A percentile compares a stretch with the other conserved stretches of the same genome.
Conservation (phyloP, 2,329 filamentous ascomycete genomes). For the Penicillium sumatraense region DNA sequence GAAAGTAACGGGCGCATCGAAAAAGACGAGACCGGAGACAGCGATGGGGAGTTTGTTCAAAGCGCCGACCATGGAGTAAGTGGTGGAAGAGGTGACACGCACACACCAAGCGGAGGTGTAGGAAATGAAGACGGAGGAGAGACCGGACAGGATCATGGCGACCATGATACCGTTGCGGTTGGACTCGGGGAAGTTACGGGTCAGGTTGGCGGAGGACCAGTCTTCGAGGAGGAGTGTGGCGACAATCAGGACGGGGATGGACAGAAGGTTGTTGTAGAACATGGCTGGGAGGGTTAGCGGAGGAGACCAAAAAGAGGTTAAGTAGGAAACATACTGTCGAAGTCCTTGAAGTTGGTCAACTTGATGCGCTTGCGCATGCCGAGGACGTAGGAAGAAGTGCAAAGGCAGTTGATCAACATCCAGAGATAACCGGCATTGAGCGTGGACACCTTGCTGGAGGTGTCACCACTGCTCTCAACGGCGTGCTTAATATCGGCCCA, state of each 20-base stretch:
- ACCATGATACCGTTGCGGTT: constrained; percentile 77
- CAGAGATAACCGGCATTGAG: constrained; percentile 94
- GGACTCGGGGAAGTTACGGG: constrained; percentile 84
- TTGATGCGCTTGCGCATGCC: constrained; percentile 99
- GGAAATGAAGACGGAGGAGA: constrained; percentile 96
- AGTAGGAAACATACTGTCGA: constrained; percentile 77
- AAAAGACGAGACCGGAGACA: constrained; percentile 90
- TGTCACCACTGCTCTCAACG: constrained; percentile 68
- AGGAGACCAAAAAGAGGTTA: constrained; percentile 18
- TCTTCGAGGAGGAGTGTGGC: constrained; percentile 85
- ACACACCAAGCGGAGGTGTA: constrained; percentile 99
- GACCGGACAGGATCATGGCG: constrained; percentile 91
- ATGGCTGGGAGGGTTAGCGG: constrained; percentile 67
- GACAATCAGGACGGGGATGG: constrained; percentile 85
- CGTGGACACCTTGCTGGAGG: constrained; percentile 79
- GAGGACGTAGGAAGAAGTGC: constrained; percentile 85
- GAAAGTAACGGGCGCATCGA: constrained; percentile 89
- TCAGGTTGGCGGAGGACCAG: constrained; percentile 85
- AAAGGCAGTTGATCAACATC: constrained; percentile 98
- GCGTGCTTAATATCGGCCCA: constrained; percentile 97
- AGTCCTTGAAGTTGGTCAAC: constrained; percentile 99
- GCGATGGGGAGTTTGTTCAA: constrained; percentile 98
- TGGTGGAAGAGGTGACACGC: constrained; percentile 94
- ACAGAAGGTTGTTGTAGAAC: constrained; percentile 99
- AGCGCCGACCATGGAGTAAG: constrained; percentile 97